Evolutionary conservation across 768 basidiomycete genomes (phyloP), one percentile per base, ranked within the genome.

Genomic region (Amyloporia xantha): DNA sequence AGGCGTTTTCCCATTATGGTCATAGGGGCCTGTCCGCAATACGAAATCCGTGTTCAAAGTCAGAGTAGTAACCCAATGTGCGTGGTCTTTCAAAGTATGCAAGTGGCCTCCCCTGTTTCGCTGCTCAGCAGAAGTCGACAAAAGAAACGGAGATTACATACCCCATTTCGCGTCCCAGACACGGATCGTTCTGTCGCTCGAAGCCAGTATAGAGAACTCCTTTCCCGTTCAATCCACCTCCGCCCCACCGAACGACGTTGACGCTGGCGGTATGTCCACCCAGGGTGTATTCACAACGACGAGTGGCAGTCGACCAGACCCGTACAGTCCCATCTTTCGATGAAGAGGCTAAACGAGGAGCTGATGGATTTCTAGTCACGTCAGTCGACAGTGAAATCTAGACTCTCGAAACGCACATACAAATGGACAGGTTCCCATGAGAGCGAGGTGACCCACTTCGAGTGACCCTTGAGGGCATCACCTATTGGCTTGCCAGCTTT

Each of bases 41-140:
- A 95, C 81, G 60, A 94, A 96, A 63, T 99, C 95, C 9, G 94
- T 94, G 66, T 93, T 95, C 47, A 97, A 74, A 3, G 96, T 84
- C 38, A 99, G 79, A 0, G 94, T 98, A 17, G 94, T 99, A 6
- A 99, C 96, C 95, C 94, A 98, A 61, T 99, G 96, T 0, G 93
- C 96, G 59, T 99, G 95, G 53, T 97, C 93, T 65, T 90, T 92
- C 23, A 98, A 70, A 0, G 84, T 83, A 58, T 94, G 78, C 30
- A 97, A 71, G n/a, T 23, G 82, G 79, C 64, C 81, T 86, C 1
- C 94, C 95, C 86, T 94, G 56, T n/a, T 40, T 3, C 5, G 24
- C 7, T 17, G 35, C 12, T 28, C 24, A 52, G 45, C 24, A 21
- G 20, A 4, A 24, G 38, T 33, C 15, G 23, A 47, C n/a, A 26